Evolutionary conservation across 1,284 basidiomycete genomes (phyloP).

Genomic region (Coriolopsis trogii): DNA sequence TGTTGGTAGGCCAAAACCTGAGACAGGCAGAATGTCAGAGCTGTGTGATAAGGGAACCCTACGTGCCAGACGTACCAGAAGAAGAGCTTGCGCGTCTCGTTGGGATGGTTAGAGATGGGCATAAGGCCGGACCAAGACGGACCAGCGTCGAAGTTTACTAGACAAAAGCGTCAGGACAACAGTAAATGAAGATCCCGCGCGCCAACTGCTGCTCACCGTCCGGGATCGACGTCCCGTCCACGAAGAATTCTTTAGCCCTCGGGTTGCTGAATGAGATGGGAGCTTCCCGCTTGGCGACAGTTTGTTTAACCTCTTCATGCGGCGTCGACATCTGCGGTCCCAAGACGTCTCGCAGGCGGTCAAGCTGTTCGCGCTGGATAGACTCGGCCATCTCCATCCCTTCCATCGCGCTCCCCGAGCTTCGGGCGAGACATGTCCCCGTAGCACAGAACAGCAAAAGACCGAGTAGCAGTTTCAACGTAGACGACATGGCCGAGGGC

Average conservation of each 20-base stretch:
- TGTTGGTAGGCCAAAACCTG: conserved; percentile 52
- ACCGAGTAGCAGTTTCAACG: conserved; percentile 8
- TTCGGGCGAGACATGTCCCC: conserved; percentile 9
- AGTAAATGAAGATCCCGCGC: not conserved
- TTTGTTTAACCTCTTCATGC: not conserved
- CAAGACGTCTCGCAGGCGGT: conserved; percentile 45
- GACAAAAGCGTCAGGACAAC: conserved; percentile 14
- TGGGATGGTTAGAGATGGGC: conserved; percentile 38
- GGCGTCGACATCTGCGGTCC: conserved; percentile 31
- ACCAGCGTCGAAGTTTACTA: conserved; percentile 43
- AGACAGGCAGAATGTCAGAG: not conserved
- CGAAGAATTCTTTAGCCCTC: conserved; percentile 36
- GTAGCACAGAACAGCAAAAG: conserved; percentile 3
- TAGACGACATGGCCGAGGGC: not conserved
- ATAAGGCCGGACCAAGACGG: conserved; percentile 44
- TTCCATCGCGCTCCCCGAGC: conserved; percentile 31
- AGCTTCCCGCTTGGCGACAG: conserved; percentile 22
- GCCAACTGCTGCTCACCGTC: conserved; percentile 28
- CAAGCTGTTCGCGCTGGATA: conserved; percentile 52
- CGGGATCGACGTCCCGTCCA: conserved; percentile 37
- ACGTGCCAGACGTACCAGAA: conserved; percentile 39
- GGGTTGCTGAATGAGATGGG: conserved; percentile 38
- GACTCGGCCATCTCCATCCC: conserved; percentile 44
- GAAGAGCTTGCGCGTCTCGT: conserved; percentile 47
- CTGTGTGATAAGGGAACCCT: no score